These are phyloP conservation scores for Borovskyia barvae DNA, from an alignment of 208 protist species.

Conservation along the genomic window DNA sequence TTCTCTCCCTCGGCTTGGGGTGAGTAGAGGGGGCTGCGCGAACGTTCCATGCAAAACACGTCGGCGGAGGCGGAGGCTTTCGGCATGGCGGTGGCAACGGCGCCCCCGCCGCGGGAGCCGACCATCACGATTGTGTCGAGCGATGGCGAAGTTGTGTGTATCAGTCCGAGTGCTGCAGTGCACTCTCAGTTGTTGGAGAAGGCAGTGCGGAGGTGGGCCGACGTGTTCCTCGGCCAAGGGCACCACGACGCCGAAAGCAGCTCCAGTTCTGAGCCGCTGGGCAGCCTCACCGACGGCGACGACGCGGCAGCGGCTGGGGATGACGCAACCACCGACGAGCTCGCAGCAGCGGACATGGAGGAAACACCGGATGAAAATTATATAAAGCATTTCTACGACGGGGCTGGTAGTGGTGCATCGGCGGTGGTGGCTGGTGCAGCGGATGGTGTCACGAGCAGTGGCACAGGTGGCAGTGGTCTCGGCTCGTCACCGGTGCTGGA, in stretches of 20 bases:
- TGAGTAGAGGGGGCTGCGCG: too few relatives aligned
- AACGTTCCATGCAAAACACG: too few relatives aligned
- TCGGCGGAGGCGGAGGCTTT: neutral
- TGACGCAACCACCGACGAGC: slow-evolving; percentile 13
- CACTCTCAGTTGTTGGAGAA: slow-evolving; percentile 51
- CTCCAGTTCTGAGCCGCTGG: neutral
- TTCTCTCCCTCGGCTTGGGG: too few relatives aligned
- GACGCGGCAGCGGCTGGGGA: too few relatives aligned
- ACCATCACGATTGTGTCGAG: slow-evolving; percentile 60
- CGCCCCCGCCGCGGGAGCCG: slow-evolving; percentile 6
- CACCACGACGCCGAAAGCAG: neutral
- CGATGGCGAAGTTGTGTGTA: slow-evolving; percentile 46
- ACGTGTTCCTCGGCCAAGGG: slow-evolving; percentile 20
- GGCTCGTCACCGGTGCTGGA: too few relatives aligned
- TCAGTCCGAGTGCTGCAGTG: slow-evolving; percentile 37
- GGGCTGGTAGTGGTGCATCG: slow-evolving; percentile 12
- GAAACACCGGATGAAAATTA: slow-evolving; percentile 27
- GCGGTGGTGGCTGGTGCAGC: neutral
- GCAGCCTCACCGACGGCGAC: neutral
- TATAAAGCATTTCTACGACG: slow-evolving; percentile 21
- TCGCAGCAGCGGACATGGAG: slow-evolving; percentile 12
- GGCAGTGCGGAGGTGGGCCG: slow-evolving; percentile 46
- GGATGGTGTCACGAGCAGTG: too few relatives aligned
- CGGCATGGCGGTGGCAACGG: neutral
- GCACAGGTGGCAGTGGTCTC: too few relatives aligned